phyloP scores from a whole-genome alignment of 1,284 basidiomycete species.

The Polyporus tsugae region DNA sequence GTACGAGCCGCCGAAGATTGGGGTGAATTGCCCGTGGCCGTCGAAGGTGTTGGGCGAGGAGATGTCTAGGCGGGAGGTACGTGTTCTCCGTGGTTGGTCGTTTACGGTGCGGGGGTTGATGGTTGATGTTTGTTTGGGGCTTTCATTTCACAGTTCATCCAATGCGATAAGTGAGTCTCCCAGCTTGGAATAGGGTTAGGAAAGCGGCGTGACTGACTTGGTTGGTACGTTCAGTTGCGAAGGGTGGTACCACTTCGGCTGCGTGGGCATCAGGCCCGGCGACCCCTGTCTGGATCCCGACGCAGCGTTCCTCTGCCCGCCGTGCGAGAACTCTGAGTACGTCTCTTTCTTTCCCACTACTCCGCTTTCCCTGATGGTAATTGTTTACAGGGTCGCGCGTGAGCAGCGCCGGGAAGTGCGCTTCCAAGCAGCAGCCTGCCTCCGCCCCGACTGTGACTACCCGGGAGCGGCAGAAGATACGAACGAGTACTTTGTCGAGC shows the following conservation, averaged over 20 bases:
- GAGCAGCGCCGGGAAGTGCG: conserved; percentile 21
- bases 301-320: conserved; percentile 26
- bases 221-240: conserved; percentile 29
- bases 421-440: conserved; percentile 29
- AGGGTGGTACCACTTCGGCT: conserved; percentile 33
- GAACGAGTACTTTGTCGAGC: conserved; percentile 34
- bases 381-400: neutral
- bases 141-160: conserved; percentile 19
- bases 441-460: conserved; percentile 33
- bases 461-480: conserved; percentile 29
- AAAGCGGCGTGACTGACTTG: no score
- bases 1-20: conserved; percentile 24
- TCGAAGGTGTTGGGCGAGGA: conserved; percentile 23
- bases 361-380: neutral
- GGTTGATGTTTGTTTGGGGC: neutral
- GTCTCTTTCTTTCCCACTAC: neutral
- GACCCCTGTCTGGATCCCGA: conserved; percentile 28
- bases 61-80: conserved; percentile 28
- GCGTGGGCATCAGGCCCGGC: conserved; percentile 24
- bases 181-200: no score
- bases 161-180: conserved; percentile 23
- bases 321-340: conserved; percentile 28
- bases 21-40: conserved; percentile 31
- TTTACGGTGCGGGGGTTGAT: neutral
- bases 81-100: neutral